Evolutionary conservation across 768 basidiomycete species (phyloP).

Genomic region (Cystobasidiopsis lactophilus): DNA sequence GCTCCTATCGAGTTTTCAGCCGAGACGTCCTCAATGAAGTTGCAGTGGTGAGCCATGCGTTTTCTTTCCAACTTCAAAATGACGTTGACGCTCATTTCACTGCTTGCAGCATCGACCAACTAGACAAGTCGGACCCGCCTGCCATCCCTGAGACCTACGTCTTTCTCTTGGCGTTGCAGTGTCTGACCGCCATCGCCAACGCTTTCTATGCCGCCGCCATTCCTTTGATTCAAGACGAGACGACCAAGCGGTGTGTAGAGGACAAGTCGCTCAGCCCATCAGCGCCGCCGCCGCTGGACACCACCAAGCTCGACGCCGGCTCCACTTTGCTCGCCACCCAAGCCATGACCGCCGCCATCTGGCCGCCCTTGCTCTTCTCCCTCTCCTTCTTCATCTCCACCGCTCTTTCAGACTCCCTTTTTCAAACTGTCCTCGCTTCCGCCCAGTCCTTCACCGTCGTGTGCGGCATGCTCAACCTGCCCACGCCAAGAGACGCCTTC

Average conservation of each 20-base stretch:
- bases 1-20: conserved; percentile 1
- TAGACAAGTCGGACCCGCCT: conserved; percentile 91
- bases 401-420: conserved; percentile 75
- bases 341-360: conserved; percentile 63
- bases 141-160: conserved; percentile 81
- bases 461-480: conserved; percentile 64
- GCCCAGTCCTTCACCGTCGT: conserved; percentile 69
- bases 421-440: conserved; percentile 60
- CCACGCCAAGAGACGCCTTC: conserved; percentile 80
- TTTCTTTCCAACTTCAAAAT: not conserved
- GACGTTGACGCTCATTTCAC: not conserved
- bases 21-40: conserved; percentile 41
- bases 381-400: conserved; percentile 74
- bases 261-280: conserved; percentile 46
- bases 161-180: conserved; percentile 76
- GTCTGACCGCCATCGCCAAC: conserved; percentile 62
- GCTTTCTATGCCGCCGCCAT: conserved; percentile 57
- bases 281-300: conserved; percentile 43
- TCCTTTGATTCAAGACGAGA: not conserved
- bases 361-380: conserved; percentile 80
- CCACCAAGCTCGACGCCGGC: conserved; percentile 25
- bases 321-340: conserved; percentile 35
- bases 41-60: conserved; percentile 51
- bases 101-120: conserved; percentile 50
- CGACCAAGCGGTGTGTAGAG: conserved; percentile 31